These are phyloP conservation scores for Tolypocladium amazonense DNA, from an alignment of 2,329 filamentous ascomycete species.

Conservation along the genomic window DNA sequence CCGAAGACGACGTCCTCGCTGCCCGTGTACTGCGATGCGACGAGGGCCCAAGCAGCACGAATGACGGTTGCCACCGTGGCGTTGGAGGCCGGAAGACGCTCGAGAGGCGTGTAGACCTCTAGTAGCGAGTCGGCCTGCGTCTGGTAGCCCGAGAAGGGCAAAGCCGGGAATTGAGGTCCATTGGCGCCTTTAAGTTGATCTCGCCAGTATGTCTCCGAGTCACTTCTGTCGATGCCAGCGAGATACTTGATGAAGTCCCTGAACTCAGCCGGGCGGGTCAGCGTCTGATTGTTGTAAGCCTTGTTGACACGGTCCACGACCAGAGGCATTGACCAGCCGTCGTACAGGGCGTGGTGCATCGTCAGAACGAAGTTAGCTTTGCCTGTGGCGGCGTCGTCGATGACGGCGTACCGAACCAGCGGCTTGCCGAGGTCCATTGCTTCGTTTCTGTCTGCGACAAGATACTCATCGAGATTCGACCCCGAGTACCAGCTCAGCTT, in stretches of 20 bases:
- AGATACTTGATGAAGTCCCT: slow-evolving; percentile 40
- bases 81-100: slow-evolving; percentile 21
- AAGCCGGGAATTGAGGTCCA: slow-evolving; percentile 34
- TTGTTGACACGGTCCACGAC: slow-evolving; percentile 37
- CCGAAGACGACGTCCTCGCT: slow-evolving; percentile 46
- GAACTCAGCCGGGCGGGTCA: slow-evolving; percentile 29
- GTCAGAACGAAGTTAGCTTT: slow-evolving; percentile 37
- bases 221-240: slow-evolving; percentile 22
- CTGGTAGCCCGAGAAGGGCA: slow-evolving; percentile 37
- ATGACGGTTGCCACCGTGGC: slow-evolving; percentile 45
- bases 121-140: slow-evolving; percentile 40
- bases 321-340: slow-evolving; percentile 44
- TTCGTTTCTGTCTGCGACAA: slow-evolving; percentile 27
- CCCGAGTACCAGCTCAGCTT: slow-evolving; percentile 23
- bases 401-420: slow-evolving; percentile 34
- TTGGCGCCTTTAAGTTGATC: slow-evolving; percentile 32
- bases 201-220: slow-evolving; percentile 35
- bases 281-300: slow-evolving; percentile 24
- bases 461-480: slow-evolving; percentile 25
- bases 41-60: slow-evolving; percentile 47
- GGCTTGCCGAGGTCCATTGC: slow-evolving; percentile 33
- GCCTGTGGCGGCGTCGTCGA: slow-evolving; percentile 18
- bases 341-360: slow-evolving; percentile 46
- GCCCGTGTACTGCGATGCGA: slow-evolving; percentile 41
- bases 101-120: slow-evolving; percentile 37